Evolutionary conservation across 116 monocot genomes (phyloP).

Genomic region (Phalaenopsis hybrid): DNA sequence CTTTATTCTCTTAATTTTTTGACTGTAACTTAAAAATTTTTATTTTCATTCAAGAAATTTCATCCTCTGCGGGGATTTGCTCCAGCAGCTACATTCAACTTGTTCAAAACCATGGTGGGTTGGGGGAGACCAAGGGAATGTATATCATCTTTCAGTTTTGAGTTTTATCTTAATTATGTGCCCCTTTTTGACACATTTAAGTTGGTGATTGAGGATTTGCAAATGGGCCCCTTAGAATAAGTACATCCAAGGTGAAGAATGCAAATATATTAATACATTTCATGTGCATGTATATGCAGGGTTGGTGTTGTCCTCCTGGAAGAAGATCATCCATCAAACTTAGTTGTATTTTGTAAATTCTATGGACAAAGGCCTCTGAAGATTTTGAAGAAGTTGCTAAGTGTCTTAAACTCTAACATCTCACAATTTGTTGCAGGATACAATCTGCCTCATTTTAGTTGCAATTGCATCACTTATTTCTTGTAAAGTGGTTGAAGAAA

Average conservation of each 20-base stretch:
- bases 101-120: background rate
- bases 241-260: constrained; percentile 14
- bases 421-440: constrained; percentile 80
- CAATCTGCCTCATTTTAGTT: constrained; percentile 62
- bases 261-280: constrained; percentile 44
- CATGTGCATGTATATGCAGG: constrained; percentile 61
- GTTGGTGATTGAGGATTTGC: constrained; percentile 8
- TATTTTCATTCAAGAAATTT: constrained; percentile 6
- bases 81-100: background rate
- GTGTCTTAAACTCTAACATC: constrained; percentile 32
- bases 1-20: background rate
- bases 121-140: background rate
- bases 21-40: background rate
- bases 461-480: constrained; percentile 69
- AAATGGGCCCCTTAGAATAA: constrained; percentile 24
- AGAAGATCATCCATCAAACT: constrained; percentile 36
- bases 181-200: constrained; percentile 2
- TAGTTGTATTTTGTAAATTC: constrained; percentile 50
- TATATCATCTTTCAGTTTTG: background rate
- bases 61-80: background rate
- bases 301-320: constrained; percentile 26
- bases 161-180: background rate
- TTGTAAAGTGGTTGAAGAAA: constrained; percentile 82
- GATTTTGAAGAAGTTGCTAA: constrained; percentile 52
- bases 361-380: constrained; percentile 50